Conservation (phyloP, 169 alveolate species). For the Cryptosporidium meleagridis region DNA sequence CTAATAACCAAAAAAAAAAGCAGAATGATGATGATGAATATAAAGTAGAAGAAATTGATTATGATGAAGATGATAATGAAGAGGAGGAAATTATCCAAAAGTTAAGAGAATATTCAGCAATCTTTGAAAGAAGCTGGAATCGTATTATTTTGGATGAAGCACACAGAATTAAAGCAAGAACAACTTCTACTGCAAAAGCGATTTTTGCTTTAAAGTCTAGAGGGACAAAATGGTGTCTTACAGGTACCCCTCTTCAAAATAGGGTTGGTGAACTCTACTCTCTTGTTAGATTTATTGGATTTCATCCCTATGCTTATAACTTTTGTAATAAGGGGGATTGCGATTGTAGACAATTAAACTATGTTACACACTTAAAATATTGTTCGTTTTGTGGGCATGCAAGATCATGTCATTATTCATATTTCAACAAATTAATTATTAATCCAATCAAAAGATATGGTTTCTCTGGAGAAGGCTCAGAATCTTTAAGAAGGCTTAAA, state of each 20-base stretch:
- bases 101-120: conserved; percentile 30
- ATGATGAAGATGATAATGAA: conserved; percentile 26
- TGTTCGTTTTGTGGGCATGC: conserved; percentile 87
- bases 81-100: conserved; percentile 51
- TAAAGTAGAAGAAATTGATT: conserved; percentile 36
- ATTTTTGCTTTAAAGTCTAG: conserved; percentile 84
- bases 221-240: conserved; percentile 92
- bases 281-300: conserved; percentile 91
- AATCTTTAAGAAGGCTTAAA: conserved; percentile 70
- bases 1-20: not conserved
- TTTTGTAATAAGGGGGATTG: conserved; percentile 89
- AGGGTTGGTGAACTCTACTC: conserved; percentile 95
- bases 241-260: conserved; percentile 98
- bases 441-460: conserved; percentile 88
- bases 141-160: conserved; percentile 96
- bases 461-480: conserved; percentile 84
- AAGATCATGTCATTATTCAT: conserved; percentile 85
- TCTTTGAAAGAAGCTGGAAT: conserved; percentile 85
- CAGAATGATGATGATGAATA: conserved; percentile 4
- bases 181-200: conserved; percentile 90
- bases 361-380: conserved; percentile 76
- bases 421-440: conserved; percentile 85
- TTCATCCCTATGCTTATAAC: conserved; percentile 92
- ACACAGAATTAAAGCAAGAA: conserved; percentile 93
- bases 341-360: conserved; percentile 82